phyloP scores from a whole-genome alignment of 352 stramenopile species.

The Globisporangium splendens region DNA sequence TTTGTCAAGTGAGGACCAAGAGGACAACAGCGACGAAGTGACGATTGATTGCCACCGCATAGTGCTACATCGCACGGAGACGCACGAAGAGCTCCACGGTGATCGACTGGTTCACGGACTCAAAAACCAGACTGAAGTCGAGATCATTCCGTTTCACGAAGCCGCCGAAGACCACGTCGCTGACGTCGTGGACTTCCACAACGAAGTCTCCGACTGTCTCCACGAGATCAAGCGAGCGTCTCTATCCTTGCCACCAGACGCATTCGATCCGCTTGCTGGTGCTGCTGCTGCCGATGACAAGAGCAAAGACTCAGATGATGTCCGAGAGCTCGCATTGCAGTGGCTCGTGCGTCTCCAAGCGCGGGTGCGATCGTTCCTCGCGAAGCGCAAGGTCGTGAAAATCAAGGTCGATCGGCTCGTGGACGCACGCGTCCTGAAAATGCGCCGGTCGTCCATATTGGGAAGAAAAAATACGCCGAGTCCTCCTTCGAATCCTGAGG shows the following conservation, averaged over 20 bases:
- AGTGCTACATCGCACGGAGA: slow-evolving; percentile 25
- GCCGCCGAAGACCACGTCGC: slow-evolving; percentile 26
- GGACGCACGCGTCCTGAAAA: slow-evolving; percentile 35
- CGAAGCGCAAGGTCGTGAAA: slow-evolving; percentile 28
- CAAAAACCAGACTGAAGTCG: slow-evolving; percentile 30
- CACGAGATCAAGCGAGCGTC: slow-evolving; percentile 30
- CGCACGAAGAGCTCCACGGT: slow-evolving; percentile 23
- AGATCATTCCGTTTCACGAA: slow-evolving; percentile 33
- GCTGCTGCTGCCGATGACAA: not conserved
- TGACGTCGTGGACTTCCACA: slow-evolving; percentile 34
- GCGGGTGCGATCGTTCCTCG: slow-evolving; percentile 40
- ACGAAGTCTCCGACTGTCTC: slow-evolving; percentile 23
- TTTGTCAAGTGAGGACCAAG: slow-evolving; percentile 17
- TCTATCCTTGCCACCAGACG: not conserved
- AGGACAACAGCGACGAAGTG: not conserved
- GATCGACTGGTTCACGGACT: slow-evolving; percentile 22
- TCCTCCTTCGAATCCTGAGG: slow-evolving; percentile 11
- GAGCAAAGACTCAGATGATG: not conserved
- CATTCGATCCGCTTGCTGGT: not conserved
- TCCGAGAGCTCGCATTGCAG: slow-evolving; percentile 2
- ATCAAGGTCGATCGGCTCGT: slow-evolving; percentile 54
- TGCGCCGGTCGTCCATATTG: slow-evolving; percentile 16
- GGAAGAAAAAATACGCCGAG: slow-evolving; percentile 15
- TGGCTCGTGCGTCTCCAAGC: slow-evolving; percentile 40
- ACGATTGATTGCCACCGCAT: slow-evolving; percentile 36